Percentiles rank a stretch among this genome's conserved stretches.
Evolutionary conservation across 1,284 basidiomycete genomes (phyloP).

Genomic region (Microbotryomycetes sp.): DNA sequence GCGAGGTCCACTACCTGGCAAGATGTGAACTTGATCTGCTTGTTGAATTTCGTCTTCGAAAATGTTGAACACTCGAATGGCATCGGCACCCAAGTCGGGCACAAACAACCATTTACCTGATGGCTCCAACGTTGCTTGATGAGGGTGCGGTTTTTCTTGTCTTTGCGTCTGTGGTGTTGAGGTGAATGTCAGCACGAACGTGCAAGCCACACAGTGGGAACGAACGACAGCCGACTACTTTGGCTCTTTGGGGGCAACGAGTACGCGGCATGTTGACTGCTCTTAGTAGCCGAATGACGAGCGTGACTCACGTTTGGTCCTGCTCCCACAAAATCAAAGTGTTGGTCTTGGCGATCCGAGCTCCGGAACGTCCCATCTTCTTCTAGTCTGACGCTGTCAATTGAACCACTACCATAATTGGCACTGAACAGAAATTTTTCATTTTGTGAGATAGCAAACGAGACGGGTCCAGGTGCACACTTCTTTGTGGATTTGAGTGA

Average conservation of each 20-base stretch:
- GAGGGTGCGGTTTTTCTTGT: constrained; percentile 25
- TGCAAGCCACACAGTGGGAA: neutral
- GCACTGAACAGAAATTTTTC: constrained; percentile 14
- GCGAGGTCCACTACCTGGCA: constrained; percentile 20
- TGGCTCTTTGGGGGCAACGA: too few species aligned
- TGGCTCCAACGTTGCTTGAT: constrained; percentile 26
- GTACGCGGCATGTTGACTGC: too few species aligned
- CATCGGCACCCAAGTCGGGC: constrained; percentile 27
- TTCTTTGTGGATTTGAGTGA: neutral
- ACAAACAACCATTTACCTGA: constrained; percentile 17
- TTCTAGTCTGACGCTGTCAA: constrained; percentile 1
- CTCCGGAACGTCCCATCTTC: constrained; percentile 14
- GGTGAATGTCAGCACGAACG: too few species aligned
- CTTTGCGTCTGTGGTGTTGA: neutral
- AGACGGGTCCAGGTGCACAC: constrained; percentile 17
- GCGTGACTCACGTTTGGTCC: constrained; percentile 14
- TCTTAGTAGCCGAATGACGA: too few species aligned
- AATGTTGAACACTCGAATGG: constrained; percentile 15
- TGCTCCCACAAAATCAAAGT: constrained; percentile 10
- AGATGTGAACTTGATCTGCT: neutral
- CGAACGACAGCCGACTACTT: neutral
- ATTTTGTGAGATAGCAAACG: constrained; percentile 4
- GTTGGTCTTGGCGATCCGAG: neutral
- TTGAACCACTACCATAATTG: constrained; percentile 17
- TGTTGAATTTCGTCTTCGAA: neutral